These are phyloP conservation scores for Amanita subjunquillea DNA, from an alignment of 768 basidiomycete genomes.

Conservation along the genomic window DNA sequence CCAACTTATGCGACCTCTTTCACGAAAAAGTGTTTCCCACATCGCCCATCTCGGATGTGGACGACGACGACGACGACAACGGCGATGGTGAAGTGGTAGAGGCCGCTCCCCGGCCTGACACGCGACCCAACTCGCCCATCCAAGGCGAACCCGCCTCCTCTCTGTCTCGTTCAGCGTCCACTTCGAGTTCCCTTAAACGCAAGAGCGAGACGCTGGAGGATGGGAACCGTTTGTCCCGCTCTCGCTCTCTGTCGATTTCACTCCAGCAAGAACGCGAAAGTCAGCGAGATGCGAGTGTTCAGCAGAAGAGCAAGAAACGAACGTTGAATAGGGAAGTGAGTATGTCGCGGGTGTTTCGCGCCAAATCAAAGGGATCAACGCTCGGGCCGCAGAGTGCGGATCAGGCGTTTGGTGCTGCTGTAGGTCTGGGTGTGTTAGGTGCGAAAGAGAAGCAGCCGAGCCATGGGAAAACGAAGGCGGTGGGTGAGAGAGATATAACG, in stretches of 20 bases:
- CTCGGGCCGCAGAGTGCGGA: not conserved
- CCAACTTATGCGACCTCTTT: constrained; percentile 45
- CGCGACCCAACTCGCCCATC: constrained; percentile 10
- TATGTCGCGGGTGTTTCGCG: constrained; percentile 66
- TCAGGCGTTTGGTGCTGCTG: not conserved
- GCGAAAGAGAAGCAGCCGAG: not conserved
- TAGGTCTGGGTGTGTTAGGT: not conserved
- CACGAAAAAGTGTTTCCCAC: constrained; percentile 58
- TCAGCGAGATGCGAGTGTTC: constrained; percentile 22
- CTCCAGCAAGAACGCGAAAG: constrained; percentile 50
- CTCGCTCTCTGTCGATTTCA: constrained; percentile 59
- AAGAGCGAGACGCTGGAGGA: not conserved
- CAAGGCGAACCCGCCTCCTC: not conserved
- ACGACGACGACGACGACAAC: constrained; percentile 18
- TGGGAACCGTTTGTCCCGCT: constrained; percentile 28
- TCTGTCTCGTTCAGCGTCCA: not conserved
- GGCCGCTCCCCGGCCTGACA: constrained; percentile 6
- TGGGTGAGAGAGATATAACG: not conserved
- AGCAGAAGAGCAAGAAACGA: constrained; percentile 33
- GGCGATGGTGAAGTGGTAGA: not conserved
- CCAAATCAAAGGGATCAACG: constrained; percentile 20
- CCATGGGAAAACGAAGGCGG: not conserved
- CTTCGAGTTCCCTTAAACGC: not conserved
- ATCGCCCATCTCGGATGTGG: constrained; percentile 45
- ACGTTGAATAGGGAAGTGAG: constrained; percentile 63